These are phyloP conservation scores for Brassica cretica DNA, from an alignment of 345 rosid genomes.

Conservation along the genomic window DNA sequence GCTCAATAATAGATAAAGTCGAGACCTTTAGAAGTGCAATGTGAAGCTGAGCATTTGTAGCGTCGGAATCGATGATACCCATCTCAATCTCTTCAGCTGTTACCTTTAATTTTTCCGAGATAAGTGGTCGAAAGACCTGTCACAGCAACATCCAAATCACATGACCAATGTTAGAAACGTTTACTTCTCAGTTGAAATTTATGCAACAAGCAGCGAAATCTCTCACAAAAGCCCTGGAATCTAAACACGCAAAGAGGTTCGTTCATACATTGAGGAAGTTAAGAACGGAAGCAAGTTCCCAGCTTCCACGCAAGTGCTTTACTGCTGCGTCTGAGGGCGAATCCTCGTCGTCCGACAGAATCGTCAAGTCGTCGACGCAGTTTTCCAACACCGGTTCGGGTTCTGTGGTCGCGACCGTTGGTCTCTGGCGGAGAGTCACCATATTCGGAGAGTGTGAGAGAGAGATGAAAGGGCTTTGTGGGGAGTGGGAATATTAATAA, in stretches of 20 bases:
- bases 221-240: conserved; percentile 9
- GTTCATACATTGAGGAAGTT: conserved; percentile 64
- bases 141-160: conserved; percentile 1
- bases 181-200: not conserved
- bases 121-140: conserved; percentile 71
- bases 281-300: conserved; percentile 95
- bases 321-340: conserved; percentile 44
- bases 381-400: conserved; percentile 11
- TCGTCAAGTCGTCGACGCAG: conserved; percentile 29
- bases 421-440: conserved; percentile 43
- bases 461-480: conserved; percentile 23
- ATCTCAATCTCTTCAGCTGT: conserved; percentile 75
- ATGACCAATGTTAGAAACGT: not conserved
- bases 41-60: conserved; percentile 64
- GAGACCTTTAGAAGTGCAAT: conserved; percentile 66
- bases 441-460: conserved; percentile 27
- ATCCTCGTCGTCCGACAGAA: conserved; percentile 31
- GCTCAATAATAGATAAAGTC: not conserved
- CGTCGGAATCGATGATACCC: conserved; percentile 58
- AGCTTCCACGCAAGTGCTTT: conserved; percentile 59
- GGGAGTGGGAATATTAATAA: conserved; percentile 9
- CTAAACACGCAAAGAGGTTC: conserved; percentile 7
- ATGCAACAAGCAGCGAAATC: not conserved
- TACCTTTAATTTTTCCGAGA: conserved; percentile 56
- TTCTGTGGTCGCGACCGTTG: conserved; percentile 9